phyloP scores from a whole-genome alignment of 2,329 filamentous ascomycete species.

The Paraconiothyrium brasiliense region DNA sequence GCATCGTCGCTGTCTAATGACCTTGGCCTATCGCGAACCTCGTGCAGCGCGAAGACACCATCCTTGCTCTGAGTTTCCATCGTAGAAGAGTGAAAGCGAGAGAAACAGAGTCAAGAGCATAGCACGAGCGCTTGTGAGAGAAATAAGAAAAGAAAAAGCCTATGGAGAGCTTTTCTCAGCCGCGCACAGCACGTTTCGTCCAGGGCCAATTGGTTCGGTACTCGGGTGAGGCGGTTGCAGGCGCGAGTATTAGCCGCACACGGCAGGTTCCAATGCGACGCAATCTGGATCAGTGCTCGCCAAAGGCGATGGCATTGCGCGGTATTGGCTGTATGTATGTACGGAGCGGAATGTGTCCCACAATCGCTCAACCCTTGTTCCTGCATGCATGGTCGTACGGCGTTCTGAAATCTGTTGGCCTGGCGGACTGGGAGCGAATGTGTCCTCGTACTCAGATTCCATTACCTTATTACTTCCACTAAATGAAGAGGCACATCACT shows the following conservation, averaged over 20 bases:
- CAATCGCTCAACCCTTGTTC: neutral
- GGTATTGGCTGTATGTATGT: neutral
- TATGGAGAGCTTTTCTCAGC: neutral
- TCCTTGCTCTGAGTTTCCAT: slow-evolving; percentile 20
- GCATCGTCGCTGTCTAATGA: slow-evolving; percentile 28
- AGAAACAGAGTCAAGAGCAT: neutral
- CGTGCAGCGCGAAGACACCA: slow-evolving; percentile 25
- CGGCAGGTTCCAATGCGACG: neutral
- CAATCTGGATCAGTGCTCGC: neutral
- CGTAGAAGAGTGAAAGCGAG: neutral
- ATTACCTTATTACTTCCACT: neutral
- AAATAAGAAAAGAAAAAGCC: neutral
- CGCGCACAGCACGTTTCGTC: neutral
- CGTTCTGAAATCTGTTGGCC: neutral
- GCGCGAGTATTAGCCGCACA: neutral
- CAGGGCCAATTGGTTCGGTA: neutral
- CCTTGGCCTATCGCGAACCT: slow-evolving; percentile 15
- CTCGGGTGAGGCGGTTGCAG: neutral
- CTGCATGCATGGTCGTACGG: neutral
- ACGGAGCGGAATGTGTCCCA: neutral
- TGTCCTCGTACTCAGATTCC: neutral
- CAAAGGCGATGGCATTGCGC: neutral
- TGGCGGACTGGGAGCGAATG: neutral
- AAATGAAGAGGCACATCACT: neutral
- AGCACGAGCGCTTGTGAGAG: neutral